These are phyloP conservation scores for Bruguiera hainesii DNA, from an alignment of 441 rosid species.

Conservation along the genomic window DNA sequence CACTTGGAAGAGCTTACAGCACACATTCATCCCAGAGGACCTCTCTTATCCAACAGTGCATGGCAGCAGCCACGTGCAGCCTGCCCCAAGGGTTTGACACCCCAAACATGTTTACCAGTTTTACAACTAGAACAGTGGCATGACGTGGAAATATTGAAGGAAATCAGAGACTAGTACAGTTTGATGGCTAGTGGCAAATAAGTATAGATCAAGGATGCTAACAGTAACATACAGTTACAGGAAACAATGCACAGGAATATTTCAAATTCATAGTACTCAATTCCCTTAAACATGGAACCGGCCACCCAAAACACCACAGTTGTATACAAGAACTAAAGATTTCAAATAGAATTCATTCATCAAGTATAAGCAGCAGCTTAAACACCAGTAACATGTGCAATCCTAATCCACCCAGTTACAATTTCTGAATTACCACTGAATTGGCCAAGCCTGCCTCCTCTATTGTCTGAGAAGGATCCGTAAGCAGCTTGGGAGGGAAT, in stretches of 20 bases:
- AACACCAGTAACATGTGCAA: not conserved
- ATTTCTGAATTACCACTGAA: conserved; percentile 82
- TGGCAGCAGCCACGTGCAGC: no score
- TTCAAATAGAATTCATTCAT: not conserved
- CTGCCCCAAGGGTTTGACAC: no score
- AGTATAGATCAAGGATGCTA: not conserved
- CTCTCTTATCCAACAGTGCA: no score
- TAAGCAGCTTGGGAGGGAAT: conserved; percentile 76
- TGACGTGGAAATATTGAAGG: no score
- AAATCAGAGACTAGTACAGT: no score
- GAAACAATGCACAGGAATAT: not conserved
- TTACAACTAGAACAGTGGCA: no score
- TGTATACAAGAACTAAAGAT: conserved; percentile 10
- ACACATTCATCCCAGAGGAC: no score
- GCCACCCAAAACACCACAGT: conserved; percentile 13
- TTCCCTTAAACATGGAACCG: conserved; percentile 20
- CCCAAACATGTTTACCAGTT: no score
- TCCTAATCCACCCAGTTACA: conserved; percentile 25
- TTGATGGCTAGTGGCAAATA: no score
- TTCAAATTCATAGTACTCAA: conserved; percentile 10
- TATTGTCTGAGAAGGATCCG: conserved; percentile 57
- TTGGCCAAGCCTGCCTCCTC: conserved; percentile 83
- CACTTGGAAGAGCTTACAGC: no score
- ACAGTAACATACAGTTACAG: not conserved
- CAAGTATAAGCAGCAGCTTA: conserved; percentile 14